phyloP scores from a whole-genome alignment of 495 filamentous ascomycete species.

The Xylaria scruposa region DNA sequence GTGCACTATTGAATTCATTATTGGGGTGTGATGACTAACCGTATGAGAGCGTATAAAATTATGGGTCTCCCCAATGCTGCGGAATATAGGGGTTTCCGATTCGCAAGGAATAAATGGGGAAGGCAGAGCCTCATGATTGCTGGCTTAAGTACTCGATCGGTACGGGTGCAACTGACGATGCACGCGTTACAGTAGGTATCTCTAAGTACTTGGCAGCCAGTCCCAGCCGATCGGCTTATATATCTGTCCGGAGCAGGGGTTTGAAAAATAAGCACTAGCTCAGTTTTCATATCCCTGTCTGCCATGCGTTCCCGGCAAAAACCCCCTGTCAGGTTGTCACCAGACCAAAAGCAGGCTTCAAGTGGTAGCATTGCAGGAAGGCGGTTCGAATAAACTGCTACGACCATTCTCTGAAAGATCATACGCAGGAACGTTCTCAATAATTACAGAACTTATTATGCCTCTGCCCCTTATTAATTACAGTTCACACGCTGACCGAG shows the following conservation, averaged over 20 bases:
- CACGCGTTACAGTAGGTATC: slow-evolving; percentile 28
- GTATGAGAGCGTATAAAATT: background rate
- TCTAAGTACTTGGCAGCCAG: slow-evolving; percentile 29
- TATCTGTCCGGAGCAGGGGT: slow-evolving; percentile 40
- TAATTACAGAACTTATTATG: background rate
- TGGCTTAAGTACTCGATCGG: background rate
- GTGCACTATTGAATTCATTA: background rate
- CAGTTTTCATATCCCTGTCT: slow-evolving; percentile 24
- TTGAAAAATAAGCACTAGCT: slow-evolving; percentile 38
- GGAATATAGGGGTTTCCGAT: slow-evolving; percentile 20
- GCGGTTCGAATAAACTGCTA: background rate
- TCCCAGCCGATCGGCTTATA: slow-evolving; percentile 38
- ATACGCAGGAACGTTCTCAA: slow-evolving; percentile 5
- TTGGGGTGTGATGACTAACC: background rate
- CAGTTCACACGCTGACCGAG: slow-evolving; percentile 5
- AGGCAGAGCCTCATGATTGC: slow-evolving; percentile 24
- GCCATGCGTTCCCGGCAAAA: slow-evolving; percentile 30
- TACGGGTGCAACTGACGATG: slow-evolving; percentile 2
- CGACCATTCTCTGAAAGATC: background rate
- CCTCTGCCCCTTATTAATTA: background rate
- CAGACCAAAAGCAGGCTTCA: slow-evolving; percentile 17
- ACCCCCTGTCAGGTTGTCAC: slow-evolving; percentile 18
- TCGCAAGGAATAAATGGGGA: background rate
- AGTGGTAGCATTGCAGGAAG: slow-evolving; percentile 17
- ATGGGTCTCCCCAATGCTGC: slow-evolving; percentile 9